A percentile compares a stretch with the other conserved stretches of the same genome.
These are phyloP conservation scores for Botrytis deweyae DNA, from an alignment of 2,329 filamentous ascomycete species.

Conservation along the genomic window DNA sequence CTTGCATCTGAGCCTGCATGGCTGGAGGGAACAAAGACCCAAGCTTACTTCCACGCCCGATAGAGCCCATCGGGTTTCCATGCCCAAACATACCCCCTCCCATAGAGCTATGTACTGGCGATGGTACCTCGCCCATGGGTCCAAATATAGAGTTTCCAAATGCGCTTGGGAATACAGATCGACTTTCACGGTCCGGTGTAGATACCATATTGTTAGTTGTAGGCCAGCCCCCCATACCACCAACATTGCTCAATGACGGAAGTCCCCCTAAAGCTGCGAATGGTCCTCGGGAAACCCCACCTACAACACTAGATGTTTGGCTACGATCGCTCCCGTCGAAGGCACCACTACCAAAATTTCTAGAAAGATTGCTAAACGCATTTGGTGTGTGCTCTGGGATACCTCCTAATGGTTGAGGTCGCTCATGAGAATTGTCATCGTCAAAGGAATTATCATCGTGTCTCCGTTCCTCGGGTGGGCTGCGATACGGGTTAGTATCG, in stretches of 20 bases:
- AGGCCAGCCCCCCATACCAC: constrained; percentile 46
- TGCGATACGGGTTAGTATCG: constrained; percentile 94
- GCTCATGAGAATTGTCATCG: constrained; percentile 45
- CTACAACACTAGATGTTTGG: constrained; percentile 85
- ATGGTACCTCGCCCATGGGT: constrained; percentile 74
- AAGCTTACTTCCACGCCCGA: constrained; percentile 76
- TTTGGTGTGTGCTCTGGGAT: constrained; percentile 51
- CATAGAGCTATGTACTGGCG: constrained; percentile 58
- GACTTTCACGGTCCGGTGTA: constrained; percentile 63
- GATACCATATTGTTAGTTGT: constrained; percentile 61
- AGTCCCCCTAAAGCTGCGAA: constrained; percentile 64
- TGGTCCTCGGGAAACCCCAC: constrained; percentile 53
- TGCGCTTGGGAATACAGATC: constrained; percentile 54
- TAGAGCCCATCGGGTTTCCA: constrained; percentile 51
- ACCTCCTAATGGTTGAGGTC: constrained; percentile 52
- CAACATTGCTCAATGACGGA: constrained; percentile 51
- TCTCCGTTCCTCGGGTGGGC: constrained; percentile 63
- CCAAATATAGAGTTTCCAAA: constrained; percentile 82
- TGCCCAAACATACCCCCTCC: constrained; percentile 70
- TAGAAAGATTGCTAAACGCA: constrained; percentile 55
- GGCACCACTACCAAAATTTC: constrained; percentile 47
- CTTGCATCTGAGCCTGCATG: constrained; percentile 90
- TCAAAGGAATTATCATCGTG: constrained; percentile 45
- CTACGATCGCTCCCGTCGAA: constrained; percentile 80
- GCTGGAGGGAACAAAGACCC: constrained; percentile 82